Base-by-base conservation (phyloP, 352 stramenopile species). In the Achlya hypogyna region DNA sequence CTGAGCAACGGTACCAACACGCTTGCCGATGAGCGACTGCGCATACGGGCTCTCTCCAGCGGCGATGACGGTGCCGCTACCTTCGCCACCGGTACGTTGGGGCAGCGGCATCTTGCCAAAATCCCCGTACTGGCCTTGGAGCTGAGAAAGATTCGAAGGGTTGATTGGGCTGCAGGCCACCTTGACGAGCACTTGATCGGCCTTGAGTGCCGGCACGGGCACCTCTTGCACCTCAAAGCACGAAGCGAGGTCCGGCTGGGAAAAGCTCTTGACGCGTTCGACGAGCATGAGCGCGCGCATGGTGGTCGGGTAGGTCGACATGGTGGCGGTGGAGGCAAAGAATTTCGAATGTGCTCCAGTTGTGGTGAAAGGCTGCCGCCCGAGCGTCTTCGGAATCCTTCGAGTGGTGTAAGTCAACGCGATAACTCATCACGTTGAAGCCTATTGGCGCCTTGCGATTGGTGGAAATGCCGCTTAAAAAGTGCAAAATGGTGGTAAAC, bases 181-280 rank as follows among this genome's bases (percentile, higher is more conserved):
- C 64, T 71, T 72, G 43, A 75, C 42, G 2, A 75, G 68, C n/a
- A 74, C 54, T 62, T 75, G 35, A n/a, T 58, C 69, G 25, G 51
- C 23, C 34, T 22, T 62, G n/a, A 60, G 69, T 14, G 22, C 29
- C 16, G 71, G 71, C 22, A 75, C 64, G 22, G 64, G 62, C 1
- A 75, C 59, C n/a, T 58, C 40, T 1, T 45, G 51, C 22, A 75
- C 51, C 43, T 71, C 53, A 45, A 72, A 56, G 32, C 67, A 54
- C 43, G 62, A 59, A 4, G n/a, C 32, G 20, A 45, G 38, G 16
- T 70, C 52, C 27, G 35, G 28, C 65, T 72, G 59, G 5, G 54
- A 29, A 63, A 62, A 72, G 42, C 23, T 38, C 32, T 56, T 67
- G 5, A 69, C 62, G 18, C 18, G 31, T 34, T 71, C 43, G 20